phyloP scores from a whole-genome alignment of 371 early-diverging fungal genomes.

The Mortierella sp. region DNA sequence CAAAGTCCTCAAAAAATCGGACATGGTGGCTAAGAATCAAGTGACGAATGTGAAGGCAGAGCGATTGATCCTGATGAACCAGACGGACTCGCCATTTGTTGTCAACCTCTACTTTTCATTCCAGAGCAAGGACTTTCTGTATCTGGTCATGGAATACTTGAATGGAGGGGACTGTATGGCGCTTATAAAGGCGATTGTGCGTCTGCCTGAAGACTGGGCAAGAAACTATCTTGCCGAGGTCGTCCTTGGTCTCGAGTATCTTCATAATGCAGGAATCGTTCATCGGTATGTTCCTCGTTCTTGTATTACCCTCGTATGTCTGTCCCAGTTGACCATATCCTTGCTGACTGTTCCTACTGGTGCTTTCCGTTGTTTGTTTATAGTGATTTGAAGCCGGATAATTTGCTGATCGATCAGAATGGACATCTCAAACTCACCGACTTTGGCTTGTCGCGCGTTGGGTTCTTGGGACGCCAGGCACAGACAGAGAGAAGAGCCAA shows the following conservation, averaged over 20 bases:
- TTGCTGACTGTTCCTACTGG: neutral
- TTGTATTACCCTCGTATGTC: neutral
- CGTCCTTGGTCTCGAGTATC: slow-evolving; percentile 89
- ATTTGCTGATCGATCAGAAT: slow-evolving; percentile 87
- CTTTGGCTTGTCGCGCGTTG: slow-evolving; percentile 92
- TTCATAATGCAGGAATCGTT: slow-evolving; percentile 85
- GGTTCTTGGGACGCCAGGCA: slow-evolving; percentile 84
- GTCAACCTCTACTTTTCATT: slow-evolving; percentile 94
- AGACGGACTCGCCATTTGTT: slow-evolving; percentile 92
- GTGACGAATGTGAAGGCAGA: slow-evolving; percentile 92
- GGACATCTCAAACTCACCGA: slow-evolving; percentile 96
- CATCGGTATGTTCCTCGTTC: slow-evolving; percentile 73
- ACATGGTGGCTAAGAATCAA: slow-evolving; percentile 94
- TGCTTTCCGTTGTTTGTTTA: neutral
- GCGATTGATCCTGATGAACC: slow-evolving; percentile 84
- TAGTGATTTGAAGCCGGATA: slow-evolving; percentile 91
- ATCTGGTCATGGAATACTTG: slow-evolving; percentile 95
- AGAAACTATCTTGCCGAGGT: slow-evolving; percentile 95
- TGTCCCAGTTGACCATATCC: too few species aligned
- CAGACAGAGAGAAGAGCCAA: slow-evolving; percentile 62
- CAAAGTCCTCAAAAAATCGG: slow-evolving; percentile 88
- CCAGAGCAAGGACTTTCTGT: slow-evolving; percentile 91
- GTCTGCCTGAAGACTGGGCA: slow-evolving; percentile 91
- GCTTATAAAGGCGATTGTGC: slow-evolving; percentile 86
- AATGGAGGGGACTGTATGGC: slow-evolving; percentile 97